These are phyloP conservation scores for Candida caryicola DNA, from an alignment of 805 yeast species.

Conservation along the genomic window DNA sequence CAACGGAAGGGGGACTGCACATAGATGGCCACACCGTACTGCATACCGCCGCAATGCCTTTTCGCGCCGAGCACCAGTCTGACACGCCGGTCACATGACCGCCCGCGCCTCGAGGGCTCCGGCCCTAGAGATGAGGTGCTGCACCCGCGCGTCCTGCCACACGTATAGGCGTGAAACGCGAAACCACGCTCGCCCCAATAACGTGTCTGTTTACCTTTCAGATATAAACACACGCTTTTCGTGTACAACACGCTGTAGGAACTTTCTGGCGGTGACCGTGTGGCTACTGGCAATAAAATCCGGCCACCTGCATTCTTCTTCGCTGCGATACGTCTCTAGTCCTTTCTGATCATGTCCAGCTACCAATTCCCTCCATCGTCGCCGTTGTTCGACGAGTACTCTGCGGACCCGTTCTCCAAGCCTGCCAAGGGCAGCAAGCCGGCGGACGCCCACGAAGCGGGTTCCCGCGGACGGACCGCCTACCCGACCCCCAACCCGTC, in stretches of 20 bases:
- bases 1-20: too few relatives aligned
- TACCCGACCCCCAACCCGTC: slow-evolving; percentile 79
- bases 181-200: slow-evolving; percentile 3
- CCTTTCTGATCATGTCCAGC: slow-evolving; percentile 12
- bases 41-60: too few relatives aligned
- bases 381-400: slow-evolving; percentile 35
- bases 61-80: too few relatives aligned
- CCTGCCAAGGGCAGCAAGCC: slow-evolving; percentile 1
- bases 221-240: neutral
- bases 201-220: slow-evolving; percentile 1
- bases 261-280: too few relatives aligned
- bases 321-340: too few relatives aligned
- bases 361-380: slow-evolving; percentile 54
- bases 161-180: neutral
- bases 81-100: too few relatives aligned
- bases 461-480: slow-evolving; percentile 21
- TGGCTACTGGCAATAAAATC: too few relatives aligned
- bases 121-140: slow-evolving; percentile 2
- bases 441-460: slow-evolving; percentile 4
- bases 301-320: too few relatives aligned
- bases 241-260: too few relatives aligned
- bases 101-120: too few relatives aligned
- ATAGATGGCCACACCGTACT: too few relatives aligned
- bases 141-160: neutral
- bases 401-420: slow-evolving; percentile 11